These are phyloP conservation scores for Boletus speciosus DNA, from an alignment of 768 basidiomycete genomes.

Conservation along the genomic window DNA sequence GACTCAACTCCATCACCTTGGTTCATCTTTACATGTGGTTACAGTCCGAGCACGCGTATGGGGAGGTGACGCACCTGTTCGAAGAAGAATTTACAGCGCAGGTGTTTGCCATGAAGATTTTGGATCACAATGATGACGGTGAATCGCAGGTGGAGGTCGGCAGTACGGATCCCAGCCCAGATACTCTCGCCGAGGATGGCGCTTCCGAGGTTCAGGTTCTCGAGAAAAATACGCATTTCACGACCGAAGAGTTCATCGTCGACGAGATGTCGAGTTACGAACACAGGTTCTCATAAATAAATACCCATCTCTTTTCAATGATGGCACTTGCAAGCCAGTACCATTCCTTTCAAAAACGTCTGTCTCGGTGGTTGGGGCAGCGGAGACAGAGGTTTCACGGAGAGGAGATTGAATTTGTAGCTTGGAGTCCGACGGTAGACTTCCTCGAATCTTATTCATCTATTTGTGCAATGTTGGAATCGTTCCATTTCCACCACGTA, in stretches of 20 bases:
- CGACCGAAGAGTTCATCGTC: neutral
- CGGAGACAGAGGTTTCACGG: no score
- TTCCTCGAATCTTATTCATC: neutral
- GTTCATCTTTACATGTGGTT: slow-evolving; percentile 32
- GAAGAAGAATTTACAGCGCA: slow-evolving; percentile 31
- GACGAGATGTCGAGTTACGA: neutral
- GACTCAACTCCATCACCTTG: slow-evolving; percentile 31
- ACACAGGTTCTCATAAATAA: no score
- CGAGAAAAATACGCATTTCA: slow-evolving; percentile 5
- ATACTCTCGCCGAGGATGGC: slow-evolving; percentile 12
- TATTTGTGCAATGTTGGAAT: neutral
- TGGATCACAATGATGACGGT: neutral
- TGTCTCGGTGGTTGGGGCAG: no score
- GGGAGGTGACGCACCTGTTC: slow-evolving; percentile 28
- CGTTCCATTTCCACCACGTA: neutral
- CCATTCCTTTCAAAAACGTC: no score
- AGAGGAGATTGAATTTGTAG: neutral
- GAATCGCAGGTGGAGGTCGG: neutral
- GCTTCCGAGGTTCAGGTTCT: slow-evolving; percentile 4
- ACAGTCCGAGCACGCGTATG: slow-evolving; percentile 30
- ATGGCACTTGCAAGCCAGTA: no score
- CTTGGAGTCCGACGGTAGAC: neutral
- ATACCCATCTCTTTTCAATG: no score
- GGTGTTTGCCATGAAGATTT: slow-evolving; percentile 31
- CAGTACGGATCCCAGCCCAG: slow-evolving; percentile 3